These are phyloP conservation scores for Ophiocordyceps camponoti-leonardi DNA, from an alignment of 2,329 filamentous ascomycete genomes.

Conservation along the genomic window DNA sequence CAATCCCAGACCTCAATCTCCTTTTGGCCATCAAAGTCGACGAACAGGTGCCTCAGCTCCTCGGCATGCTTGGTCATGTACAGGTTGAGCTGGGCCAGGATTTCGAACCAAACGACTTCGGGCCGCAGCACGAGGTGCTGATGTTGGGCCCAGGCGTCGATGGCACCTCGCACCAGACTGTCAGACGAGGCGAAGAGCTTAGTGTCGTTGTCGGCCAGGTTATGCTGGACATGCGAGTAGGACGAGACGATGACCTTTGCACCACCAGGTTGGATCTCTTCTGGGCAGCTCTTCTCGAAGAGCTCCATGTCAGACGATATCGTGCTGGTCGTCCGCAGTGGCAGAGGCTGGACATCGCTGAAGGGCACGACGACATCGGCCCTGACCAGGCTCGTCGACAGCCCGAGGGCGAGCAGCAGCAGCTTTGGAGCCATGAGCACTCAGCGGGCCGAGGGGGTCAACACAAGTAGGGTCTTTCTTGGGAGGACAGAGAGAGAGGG, in stretches of 20 bases:
- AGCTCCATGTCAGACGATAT: conserved; percentile 13
- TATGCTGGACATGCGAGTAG: conserved; percentile 6
- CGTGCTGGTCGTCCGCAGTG: conserved; percentile 6
- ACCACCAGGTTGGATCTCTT: conserved; percentile 10
- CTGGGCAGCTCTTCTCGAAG: conserved; percentile 15
- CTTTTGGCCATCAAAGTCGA: conserved; percentile 23
- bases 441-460: neutral
- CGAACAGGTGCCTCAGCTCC: conserved; percentile 25
- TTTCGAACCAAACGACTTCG: conserved; percentile 38
- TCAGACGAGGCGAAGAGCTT: conserved; percentile 14
- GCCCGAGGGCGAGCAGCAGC: conserved; percentile 4
- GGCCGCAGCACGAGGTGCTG: conserved; percentile 31
- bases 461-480: neutral
- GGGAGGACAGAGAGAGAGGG: neutral
- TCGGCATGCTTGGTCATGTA: conserved; percentile 31
- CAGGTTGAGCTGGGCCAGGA: conserved; percentile 31
- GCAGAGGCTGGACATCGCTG: conserved; percentile 10
- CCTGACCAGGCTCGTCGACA: conserved; percentile 3
- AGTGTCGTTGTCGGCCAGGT: conserved; percentile 3
- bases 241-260: conserved; percentile 14
- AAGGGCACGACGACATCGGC: conserved; percentile 11
- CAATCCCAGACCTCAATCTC: conserved; percentile 15
- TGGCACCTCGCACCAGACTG: conserved; percentile 25
- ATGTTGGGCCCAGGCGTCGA: conserved; percentile 31
- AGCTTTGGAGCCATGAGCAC: neutral